phyloP scores from a whole-genome alignment of 495 filamentous ascomycete species.

The Aspergillus sparsus region DNA sequence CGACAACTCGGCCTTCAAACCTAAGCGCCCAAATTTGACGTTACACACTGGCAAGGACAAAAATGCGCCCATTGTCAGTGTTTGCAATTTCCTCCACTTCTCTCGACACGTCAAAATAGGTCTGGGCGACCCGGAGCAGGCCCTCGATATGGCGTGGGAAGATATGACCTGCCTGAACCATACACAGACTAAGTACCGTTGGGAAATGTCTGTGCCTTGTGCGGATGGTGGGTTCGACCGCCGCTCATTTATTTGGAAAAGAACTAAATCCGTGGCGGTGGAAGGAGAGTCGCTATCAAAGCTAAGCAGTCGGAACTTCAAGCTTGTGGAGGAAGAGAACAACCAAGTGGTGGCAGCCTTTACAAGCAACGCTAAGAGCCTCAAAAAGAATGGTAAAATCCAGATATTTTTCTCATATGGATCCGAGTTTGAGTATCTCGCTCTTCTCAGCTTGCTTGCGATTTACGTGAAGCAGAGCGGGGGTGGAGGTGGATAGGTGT shows the following conservation, averaged over 20 bases:
- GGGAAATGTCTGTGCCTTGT: conserved; percentile 25
- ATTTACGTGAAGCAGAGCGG: conserved; percentile 26
- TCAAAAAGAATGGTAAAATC: conserved; percentile 29
- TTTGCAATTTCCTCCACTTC: conserved; percentile 40
- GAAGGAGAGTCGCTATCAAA: conserved; percentile 17
- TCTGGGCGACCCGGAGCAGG: conserved; percentile 30
- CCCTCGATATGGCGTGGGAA: conserved; percentile 30
- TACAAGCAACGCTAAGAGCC: conserved; percentile 23
- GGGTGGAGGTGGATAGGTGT: conserved; percentile 20
- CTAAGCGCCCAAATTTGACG: conserved; percentile 37
- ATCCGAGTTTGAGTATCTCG: conserved; percentile 27
- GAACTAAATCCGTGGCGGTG: conserved; percentile 31
- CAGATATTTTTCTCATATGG: conserved; percentile 27
- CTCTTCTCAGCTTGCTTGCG: conserved; percentile 25
- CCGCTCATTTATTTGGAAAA: conserved; percentile 38
- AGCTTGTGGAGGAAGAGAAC: conserved; percentile 35
- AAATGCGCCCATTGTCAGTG: conserved; percentile 29
- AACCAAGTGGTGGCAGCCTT: conserved; percentile 34
- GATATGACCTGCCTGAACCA: conserved; percentile 28
- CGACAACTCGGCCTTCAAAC: conserved; percentile 30
- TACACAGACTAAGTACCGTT: conserved; percentile 27
- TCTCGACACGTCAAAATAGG: conserved; percentile 36
- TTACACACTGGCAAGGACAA: conserved; percentile 34
- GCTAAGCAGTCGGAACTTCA: conserved; percentile 26
- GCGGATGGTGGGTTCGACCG: conserved; percentile 10